A percentile compares a stretch with the other conserved stretches of the same genome.
phyloP scores from a whole-genome alignment of 352 stramenopile genomes.

The Globisporangium paddicum region DNA sequence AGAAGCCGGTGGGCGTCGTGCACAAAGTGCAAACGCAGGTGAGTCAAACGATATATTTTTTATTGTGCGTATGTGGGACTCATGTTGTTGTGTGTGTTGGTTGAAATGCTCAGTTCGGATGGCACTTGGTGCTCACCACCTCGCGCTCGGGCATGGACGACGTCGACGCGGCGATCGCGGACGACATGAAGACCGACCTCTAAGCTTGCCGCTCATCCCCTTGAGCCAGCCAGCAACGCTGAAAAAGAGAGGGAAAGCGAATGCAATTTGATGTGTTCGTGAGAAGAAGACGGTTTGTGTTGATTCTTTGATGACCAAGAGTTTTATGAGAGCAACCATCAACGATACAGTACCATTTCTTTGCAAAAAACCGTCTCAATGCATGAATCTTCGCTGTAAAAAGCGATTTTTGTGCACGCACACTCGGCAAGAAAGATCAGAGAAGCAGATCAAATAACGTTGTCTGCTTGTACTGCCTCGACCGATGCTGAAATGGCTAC shows the following conservation, averaged over 20 bases:
- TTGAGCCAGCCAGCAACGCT: background rate
- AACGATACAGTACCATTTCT: background rate
- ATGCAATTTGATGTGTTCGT: background rate
- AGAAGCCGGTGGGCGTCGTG: constrained; percentile 51
- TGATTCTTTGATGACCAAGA: background rate
- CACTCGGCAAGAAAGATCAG: background rate
- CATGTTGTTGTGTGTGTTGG: background rate
- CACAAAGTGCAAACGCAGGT: constrained; percentile 80
- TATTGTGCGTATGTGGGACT: background rate
- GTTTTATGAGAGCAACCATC: background rate
- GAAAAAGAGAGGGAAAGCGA: background rate
- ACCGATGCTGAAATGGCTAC: background rate
- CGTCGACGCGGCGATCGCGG: constrained; percentile 4
- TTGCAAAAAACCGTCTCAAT: background rate
- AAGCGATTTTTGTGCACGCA: background rate
- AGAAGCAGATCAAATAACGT: background rate
- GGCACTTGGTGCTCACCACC: constrained; percentile 28
- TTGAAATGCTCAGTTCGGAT: constrained; percentile 51
- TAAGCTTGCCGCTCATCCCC: background rate
- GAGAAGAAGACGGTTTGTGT: background rate
- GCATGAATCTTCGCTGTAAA: background rate
- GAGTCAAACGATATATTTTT: constrained; percentile 5
- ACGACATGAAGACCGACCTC: constrained; percentile 1
- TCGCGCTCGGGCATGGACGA: constrained; percentile 50
- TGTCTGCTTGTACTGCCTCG: background rate